Evolutionary conservation across 176 grass and related monocot species (phyloP), one percentile per base, ranked within the genome.

Genomic region (Leersia perrieri): DNA sequence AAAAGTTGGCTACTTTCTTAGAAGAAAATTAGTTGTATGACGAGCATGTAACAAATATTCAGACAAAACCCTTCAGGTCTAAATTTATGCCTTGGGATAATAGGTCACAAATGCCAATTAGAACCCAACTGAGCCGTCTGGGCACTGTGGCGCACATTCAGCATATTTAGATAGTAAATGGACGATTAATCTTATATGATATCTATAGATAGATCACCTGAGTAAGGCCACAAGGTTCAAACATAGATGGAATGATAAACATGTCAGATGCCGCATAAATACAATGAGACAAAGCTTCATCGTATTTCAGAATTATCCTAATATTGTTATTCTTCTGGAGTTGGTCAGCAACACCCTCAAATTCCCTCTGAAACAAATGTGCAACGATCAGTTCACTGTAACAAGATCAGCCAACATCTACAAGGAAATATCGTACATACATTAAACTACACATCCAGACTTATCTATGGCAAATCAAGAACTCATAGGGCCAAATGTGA

Each of bases 221-320:
- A 81, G 91, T 90, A 84, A 93, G 87, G 30, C 87, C 84, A 85
- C 87, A 93, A 63, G 84, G 91, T 73, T 92, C 90, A 32, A 89
- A 93, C 51, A 90, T 78, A 55, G 91, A 90, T 22, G 85, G 85
- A 88, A 93, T 83, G 33, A 90, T 75, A 78, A 90, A 76, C 91
- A 90, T 88, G 80, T 93, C 88, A 78, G 85, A 93, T 57, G 87
- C 90, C 22, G 83, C 90, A 80, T 71, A 92, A 74, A 92, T 92
- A 63, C 85, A 76, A 73, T 91, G 89, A 64, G 91, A 93, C 72
- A 93, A 88, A 68, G 64, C 81, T 74, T 90, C 85, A 79, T 93
- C 88, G 88, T 90, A 90, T 72, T 88, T 93, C 86, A 88, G 73
- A 77, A 93, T 51, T 74, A 93, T 51, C 51, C 74, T 44, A 42